Evolutionary conservation across 179 eudicot genomes (phyloP), one percentile per base, ranked within the genome.

Genomic region (Patellifolia procumbens): DNA sequence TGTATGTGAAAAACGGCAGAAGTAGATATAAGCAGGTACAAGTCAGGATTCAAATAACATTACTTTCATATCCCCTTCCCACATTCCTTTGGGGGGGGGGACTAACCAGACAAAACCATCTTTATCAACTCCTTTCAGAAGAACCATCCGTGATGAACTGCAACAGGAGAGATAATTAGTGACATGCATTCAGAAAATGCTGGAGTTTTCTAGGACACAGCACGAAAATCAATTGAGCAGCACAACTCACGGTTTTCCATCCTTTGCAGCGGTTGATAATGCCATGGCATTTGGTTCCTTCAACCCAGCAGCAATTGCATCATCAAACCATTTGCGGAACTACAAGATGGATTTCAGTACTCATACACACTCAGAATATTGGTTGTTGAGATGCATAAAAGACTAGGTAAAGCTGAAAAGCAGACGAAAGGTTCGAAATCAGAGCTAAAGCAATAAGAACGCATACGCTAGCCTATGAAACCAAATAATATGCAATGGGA

Each of bases 271-370:
- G 58, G 99, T 96, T 59, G 94, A 88, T 81, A 96, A 83, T 70
- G 97, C 91, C 98, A 96, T 93, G 56, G 97, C 96, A 89, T 96
- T 91, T 84, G 99, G 98, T 81, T 96, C 99, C 79, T 79, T 91
- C 85, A 93, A 62, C 83, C 92, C 86, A 24, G 97, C 93, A 79
- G 92, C 91, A 76, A 96, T 74, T 60, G 99, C 99, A 88, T 96
- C 99, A 76, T 88, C 89, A 78, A 96, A 91, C 99, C 99, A 96
- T 79, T 87, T 93, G 73, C 85, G 85, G 86, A 96, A 96, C 99
- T 96, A 87, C 87, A 87, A 60, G 34, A 71, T 19, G 55, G 20
- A 76, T 56, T n/a, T 22, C 1, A 60, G 19, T 9, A 70, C 34
- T 61, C 16, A 6, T 46, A 15, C 26, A 52, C 10, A 37, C 10